Base-by-base conservation (phyloP, 1,284 basidiomycete genomes). In the Ustilago shanxiensis region DNA sequence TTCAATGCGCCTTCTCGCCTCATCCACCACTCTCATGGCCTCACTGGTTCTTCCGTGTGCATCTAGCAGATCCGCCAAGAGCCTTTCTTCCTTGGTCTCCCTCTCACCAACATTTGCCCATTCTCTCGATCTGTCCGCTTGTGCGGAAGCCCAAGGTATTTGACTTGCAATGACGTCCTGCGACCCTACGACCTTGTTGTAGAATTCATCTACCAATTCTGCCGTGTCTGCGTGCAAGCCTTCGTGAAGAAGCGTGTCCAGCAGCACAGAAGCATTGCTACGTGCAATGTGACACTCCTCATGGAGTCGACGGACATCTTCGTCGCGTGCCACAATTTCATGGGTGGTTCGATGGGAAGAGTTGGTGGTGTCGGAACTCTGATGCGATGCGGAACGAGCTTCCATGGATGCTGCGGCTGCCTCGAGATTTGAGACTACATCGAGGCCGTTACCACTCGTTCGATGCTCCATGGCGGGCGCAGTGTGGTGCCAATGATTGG, bases 281-380 rank as follows among this genome's bases (percentile, higher is more conserved):
- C 76, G 66, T 4, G 78, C 81, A 5, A 80, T 73, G 10, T 73
- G 60, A 57, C 80, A 82, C 62, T 82, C 79, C 28, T 82, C 79
- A 53, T 79, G 79, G 54, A 82, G 49, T n/a, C 73, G 68, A 6
- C 75, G 68, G 9, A 75, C 61, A 50, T 83, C 80, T 54, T 77
- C 78, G 13, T 74, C 74, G 22, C 60, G 41, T 18, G 57, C 56
- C 22, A 71, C 49, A 14, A 60, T 31, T 35, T 68, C 57, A 49
- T 56, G 31, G 18, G 50, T 26, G 18, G 35, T 16, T 3, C 14
- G 22, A 29, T 33, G 18, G n/a, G 37, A 24, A 24, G 31, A 33
- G 52, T 54, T 26, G 20, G 33, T 44, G 8, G 39, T 37, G 24
- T 20, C 24, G 6, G 49, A 60, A n/a, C 35, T 57, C 5, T 39